Evolutionary conservation across 768 basidiomycete genomes (phyloP).

Genomic region (Lactarius vividus): DNA sequence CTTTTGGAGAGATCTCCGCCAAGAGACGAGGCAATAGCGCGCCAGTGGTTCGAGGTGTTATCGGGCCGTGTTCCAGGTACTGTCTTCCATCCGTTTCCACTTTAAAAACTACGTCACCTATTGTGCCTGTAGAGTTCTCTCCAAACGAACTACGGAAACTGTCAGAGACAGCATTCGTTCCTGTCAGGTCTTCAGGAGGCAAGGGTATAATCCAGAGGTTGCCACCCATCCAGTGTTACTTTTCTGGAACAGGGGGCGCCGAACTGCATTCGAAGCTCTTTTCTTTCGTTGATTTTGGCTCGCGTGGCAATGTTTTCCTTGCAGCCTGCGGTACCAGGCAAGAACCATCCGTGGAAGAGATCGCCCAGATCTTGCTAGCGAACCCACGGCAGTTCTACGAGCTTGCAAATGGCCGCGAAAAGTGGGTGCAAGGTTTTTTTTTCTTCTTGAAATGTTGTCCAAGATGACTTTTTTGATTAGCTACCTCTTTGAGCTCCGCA

Average conservation of each 20-base stretch:
- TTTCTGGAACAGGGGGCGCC: slow-evolving; percentile 50
- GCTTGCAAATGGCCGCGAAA: slow-evolving; percentile 63
- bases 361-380: slow-evolving; percentile 63
- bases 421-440: slow-evolving; percentile 47
- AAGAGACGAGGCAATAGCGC: slow-evolving; percentile 49
- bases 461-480: slow-evolving; percentile 39
- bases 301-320: slow-evolving; percentile 78
- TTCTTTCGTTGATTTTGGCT: slow-evolving; percentile 85
- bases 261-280: slow-evolving; percentile 80
- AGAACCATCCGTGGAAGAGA: slow-evolving; percentile 83
- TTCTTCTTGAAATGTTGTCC: slow-evolving; percentile 1
- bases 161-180: slow-evolving; percentile 64
- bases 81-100: slow-evolving; percentile 26
- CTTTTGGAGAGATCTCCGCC: slow-evolving; percentile 63
- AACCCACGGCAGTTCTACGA: slow-evolving; percentile 71
- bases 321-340: slow-evolving; percentile 82
- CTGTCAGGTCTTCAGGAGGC: slow-evolving; percentile 42
- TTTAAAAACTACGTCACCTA: background rate
- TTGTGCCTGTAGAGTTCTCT: slow-evolving; percentile 50
- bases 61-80: slow-evolving; percentile 60
- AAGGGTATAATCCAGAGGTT: slow-evolving; percentile 33
- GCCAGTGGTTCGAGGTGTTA: slow-evolving; percentile 65
- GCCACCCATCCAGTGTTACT: slow-evolving; percentile 66
- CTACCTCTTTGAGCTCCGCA: slow-evolving; percentile 78
- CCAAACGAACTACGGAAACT: slow-evolving; percentile 53